phyloP scores from a whole-genome alignment of 192 early-diverging fungal species.

The Linderina pennispora region DNA sequence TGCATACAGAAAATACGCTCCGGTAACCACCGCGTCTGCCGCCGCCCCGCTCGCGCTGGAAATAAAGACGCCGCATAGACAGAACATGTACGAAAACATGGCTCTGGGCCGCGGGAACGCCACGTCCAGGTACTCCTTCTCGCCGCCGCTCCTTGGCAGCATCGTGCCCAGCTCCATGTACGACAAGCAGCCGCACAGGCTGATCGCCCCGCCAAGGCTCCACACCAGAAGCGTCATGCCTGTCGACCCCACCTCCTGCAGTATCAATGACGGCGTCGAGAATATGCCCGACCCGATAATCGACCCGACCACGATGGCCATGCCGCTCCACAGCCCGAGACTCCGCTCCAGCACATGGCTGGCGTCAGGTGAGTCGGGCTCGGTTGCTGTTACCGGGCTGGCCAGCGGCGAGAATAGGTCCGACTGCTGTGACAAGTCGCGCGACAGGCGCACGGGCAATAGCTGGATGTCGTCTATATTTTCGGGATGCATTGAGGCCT shows the following conservation, averaged over 20 bases:
- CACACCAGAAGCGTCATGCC: conserved; percentile 43
- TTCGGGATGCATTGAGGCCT: too few relatives aligned
- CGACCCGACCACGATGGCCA: conserved; percentile 43
- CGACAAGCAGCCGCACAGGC: conserved; percentile 29
- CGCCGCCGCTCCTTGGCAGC: conserved; percentile 53
- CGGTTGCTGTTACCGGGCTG: too few relatives aligned
- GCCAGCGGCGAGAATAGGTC: too few relatives aligned
- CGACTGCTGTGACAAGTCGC: too few relatives aligned
- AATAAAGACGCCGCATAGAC: conserved; percentile 24
- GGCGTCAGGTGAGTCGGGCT: too few relatives aligned
- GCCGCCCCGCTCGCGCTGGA: conserved; percentile 32
- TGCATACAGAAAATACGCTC: conserved; percentile 39
- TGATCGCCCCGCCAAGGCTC: conserved; percentile 32
- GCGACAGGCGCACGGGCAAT: too few relatives aligned
- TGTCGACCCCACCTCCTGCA: conserved; percentile 29
- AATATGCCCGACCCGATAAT: conserved; percentile 46
- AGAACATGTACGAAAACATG: conserved; percentile 46
- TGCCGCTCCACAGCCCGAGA: conserved; percentile 44
- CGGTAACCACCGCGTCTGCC: conserved; percentile 39
- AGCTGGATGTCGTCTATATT: too few relatives aligned
- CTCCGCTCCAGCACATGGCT: conserved; percentile 32
- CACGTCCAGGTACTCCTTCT: conserved; percentile 54
- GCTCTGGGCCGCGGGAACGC: conserved; percentile 48
- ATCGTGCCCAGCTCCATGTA: conserved; percentile 53
- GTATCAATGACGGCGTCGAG: conserved; percentile 37